Base-by-base conservation (phyloP, 1,139 yeast genomes). In the Suhomyces bribrorum region DNA sequence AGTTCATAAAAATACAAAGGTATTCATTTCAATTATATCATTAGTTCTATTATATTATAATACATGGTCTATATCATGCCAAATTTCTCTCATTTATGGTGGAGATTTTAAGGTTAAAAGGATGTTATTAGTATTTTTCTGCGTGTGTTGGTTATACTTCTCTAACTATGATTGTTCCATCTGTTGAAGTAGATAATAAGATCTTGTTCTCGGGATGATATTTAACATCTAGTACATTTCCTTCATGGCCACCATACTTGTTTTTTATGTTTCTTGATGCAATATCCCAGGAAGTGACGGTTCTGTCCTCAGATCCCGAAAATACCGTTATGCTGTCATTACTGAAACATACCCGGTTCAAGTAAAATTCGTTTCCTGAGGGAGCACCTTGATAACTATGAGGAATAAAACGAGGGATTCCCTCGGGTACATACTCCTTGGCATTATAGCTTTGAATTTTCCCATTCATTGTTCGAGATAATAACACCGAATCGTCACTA, bases 251-350 rank as follows among this genome's bases (percentile, higher is more conserved):
- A 4, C 68, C 62, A 11, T 73, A 58, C 49, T 80, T 81, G 34
- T 68, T 63, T 9, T 68, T 45, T 15, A 82, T 47, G 33, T 67
- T 66, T 37, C 79, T 64, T 0, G 82, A 62, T 4, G 68, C 66
- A n/a, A 73, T 62, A 44, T 82, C 83, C 89, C 92, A 86, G 3
- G 73, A 52, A 3, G 79, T 77, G 0, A 77, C 72, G 2, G 79
- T 67, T 5, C 73, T 66, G 54, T 84, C 90, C 26, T 77, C 78
- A 0, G 88, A 75, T 0, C 92, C 94, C 24, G 84, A 75, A 8
- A 69, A 61, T 4, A 82, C 62, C 14, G 53, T 46, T 13, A 64
- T 60, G 39, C 60, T 61, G 38, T 57, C 72, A 6, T 58, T 50
- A 11, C 70, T 64, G 59, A 80, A 73, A 23, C 66, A 57, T 1